Conservation (phyloP, 805 yeast genomes). For the Metschnikowia reukaufii region DNA sequence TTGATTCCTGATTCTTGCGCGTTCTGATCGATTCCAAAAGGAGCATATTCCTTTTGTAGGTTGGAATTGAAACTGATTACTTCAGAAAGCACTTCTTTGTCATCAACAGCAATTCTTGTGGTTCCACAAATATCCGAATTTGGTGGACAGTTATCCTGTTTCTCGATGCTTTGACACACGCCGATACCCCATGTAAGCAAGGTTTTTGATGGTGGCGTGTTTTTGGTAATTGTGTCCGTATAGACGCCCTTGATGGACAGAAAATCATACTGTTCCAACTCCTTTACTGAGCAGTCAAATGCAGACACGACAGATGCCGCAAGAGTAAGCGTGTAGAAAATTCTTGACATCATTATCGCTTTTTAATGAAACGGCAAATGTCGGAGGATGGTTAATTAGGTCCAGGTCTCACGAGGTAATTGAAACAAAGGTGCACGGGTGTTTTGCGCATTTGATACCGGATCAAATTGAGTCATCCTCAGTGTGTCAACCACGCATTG, state of each 20-base stretch:
- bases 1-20: conserved; percentile 31
- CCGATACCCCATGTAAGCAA: conserved; percentile 67
- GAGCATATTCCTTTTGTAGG: conserved; percentile 30
- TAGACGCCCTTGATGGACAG: conserved; percentile 51
- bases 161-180: conserved; percentile 52
- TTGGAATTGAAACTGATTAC: conserved; percentile 57
- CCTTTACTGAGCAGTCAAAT: conserved; percentile 37
- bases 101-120: conserved; percentile 52
- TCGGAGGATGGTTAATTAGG: background rate
- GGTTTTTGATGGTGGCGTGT: conserved; percentile 80
- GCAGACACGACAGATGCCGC: conserved; percentile 19
- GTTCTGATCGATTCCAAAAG: conserved; percentile 29
- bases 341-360: conserved; percentile 33
- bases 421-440: background rate
- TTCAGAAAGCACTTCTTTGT: conserved; percentile 52
- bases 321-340: conserved; percentile 27
- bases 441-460: too few relatives aligned
- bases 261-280: conserved; percentile 43
- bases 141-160: conserved; percentile 56
- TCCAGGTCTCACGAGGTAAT: background rate
- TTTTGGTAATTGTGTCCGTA: conserved; percentile 35
- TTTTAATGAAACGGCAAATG: background rate
- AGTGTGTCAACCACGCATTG: too few relatives aligned
- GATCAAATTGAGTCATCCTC: too few relatives aligned
- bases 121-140: conserved; percentile 81